A percentile compares a stretch with the other conserved stretches of the same genome.
Conservation (phyloP, 768 basidiomycete species). For the Tulasnella sp. region DNA sequence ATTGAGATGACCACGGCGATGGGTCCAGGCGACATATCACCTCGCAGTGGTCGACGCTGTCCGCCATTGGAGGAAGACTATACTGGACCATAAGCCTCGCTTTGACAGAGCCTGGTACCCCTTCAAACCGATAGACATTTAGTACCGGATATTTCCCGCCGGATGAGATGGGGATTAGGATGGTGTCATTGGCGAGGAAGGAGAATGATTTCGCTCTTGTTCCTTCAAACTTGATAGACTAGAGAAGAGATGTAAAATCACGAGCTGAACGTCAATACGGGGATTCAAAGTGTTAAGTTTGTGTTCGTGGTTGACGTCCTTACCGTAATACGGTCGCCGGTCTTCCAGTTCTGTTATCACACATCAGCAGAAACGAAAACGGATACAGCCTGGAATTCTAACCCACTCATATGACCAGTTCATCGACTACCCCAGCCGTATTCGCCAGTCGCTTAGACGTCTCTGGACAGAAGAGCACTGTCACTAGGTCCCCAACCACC, state of each 20-base stretch:
- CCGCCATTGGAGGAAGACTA: background rate
- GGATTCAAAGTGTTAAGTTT: too few relatives aligned
- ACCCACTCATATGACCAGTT: conserved; percentile 3
- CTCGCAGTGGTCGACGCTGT: background rate
- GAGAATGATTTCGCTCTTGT: background rate
- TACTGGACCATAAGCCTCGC: background rate
- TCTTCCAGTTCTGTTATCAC: conserved; percentile 9
- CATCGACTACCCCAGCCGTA: background rate
- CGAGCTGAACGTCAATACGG: too few relatives aligned
- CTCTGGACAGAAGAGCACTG: background rate
- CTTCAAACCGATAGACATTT: background rate
- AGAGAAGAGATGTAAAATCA: background rate
- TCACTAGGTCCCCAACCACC: conserved; percentile 7
- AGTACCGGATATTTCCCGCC: background rate
- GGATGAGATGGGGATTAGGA: background rate
- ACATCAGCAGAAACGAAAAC: background rate
- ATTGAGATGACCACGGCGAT: background rate
- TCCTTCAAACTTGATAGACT: background rate
- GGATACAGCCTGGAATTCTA: background rate
- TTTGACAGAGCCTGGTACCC: background rate
- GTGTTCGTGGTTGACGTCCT: background rate
- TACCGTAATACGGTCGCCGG: background rate
- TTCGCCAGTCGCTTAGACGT: background rate
- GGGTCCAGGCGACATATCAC: conserved; percentile 3
- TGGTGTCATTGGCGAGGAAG: conserved; percentile 4